Base-by-base conservation (phyloP, 805 yeast genomes). In the Saturnispora saitoi region DNA sequence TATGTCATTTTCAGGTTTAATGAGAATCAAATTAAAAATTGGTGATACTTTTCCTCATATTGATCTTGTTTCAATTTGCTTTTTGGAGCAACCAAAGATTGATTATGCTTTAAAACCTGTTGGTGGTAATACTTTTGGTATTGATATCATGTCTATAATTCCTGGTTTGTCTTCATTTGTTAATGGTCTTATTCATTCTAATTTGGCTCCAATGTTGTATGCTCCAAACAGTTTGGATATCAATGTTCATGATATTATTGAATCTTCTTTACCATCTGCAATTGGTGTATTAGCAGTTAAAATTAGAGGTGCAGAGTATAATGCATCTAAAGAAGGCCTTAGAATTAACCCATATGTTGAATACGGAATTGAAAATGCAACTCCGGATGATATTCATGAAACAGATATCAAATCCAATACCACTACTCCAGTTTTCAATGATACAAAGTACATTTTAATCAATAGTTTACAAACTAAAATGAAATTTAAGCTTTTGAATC, bases 91-190 rank as follows among this genome's bases (percentile, higher is more conserved):
- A 17, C 93, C 93, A 34, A 71, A 75, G 29, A 83, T 86, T 59
- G 90, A 83, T 60, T 86, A 84, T 62, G 83, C 80, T 19, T 75
- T 86, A 70, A 86, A 86, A 62, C 95, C 95, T 9, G 83, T 86
- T 47, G 93, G 93, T 63, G 93, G 95, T 68, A 91, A 86, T 62
- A 81, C 90, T n/a, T 73, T 86, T 51, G 95, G 95, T 52, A 60
- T 86, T 40, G 95, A 86, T 67, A 77, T 86, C 56, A 86, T 86
- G 95, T 80, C 90, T 3, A 73, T 85, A 56, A 75, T 86, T 54
- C 95, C 95, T 4, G 93, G 93, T 53, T 76, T 86, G 60, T 75
- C 86, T 22, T 70, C 80, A 3, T 80, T 85, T 59, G 89, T 86
- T 47, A 84, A 81, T 53, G 72, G 75, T 20, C 71, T 82, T 62